Conservation (phyloP, 1,284 basidiomycete species). For the Cryptococcus jaspeensis region DNA sequence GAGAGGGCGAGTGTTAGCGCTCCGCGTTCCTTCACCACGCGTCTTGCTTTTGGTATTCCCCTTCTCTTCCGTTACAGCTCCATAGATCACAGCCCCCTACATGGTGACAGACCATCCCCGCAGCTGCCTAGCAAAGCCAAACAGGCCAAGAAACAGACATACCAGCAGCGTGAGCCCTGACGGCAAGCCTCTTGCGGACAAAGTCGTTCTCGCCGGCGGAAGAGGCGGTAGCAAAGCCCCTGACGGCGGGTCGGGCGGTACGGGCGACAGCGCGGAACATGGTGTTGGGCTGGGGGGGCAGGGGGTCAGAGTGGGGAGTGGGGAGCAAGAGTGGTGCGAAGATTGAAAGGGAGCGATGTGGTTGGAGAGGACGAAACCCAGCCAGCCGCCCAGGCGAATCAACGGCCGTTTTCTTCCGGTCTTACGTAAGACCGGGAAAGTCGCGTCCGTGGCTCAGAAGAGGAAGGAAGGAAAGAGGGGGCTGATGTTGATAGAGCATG, state of each 20-base stretch:
- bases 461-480: too few species aligned
- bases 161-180: slow-evolving; percentile 45
- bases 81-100: neutral
- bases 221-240: slow-evolving; percentile 20
- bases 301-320: slow-evolving; percentile 9
- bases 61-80: too few species aligned
- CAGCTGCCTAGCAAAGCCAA: neutral
- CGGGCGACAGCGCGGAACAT: slow-evolving; percentile 27
- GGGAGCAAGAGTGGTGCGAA: neutral
- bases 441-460: neutral
- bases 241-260: slow-evolving; percentile 21
- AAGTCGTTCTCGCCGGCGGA: slow-evolving; percentile 37
- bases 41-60: neutral
- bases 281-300: neutral
- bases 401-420: slow-evolving; percentile 15
- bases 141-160: slow-evolving; percentile 13
- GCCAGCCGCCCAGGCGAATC: slow-evolving; percentile 10
- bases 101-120: neutral
- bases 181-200: slow-evolving; percentile 34
- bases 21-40: neutral
- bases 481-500: too few species aligned
- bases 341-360: slow-evolving; percentile 1
- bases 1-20: neutral
- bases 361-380: neutral
- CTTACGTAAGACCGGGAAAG: neutral